These are phyloP conservation scores for Mariannaea sp. DNA, from an alignment of 2,329 filamentous ascomycete species.

Conservation along the genomic window DNA sequence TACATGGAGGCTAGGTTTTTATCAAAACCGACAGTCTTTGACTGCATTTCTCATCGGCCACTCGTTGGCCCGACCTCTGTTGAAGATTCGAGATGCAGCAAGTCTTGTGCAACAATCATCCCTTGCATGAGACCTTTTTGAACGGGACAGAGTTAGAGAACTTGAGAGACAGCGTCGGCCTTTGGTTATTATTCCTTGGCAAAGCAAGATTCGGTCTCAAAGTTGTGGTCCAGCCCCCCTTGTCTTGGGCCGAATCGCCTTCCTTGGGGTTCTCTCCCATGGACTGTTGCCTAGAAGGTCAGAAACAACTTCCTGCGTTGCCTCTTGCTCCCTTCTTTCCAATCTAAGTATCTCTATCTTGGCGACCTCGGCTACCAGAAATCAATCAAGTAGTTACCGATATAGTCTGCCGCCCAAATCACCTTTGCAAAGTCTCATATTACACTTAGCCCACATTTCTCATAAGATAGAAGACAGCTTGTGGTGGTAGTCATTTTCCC, in stretches of 20 bases:
- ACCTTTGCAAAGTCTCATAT: constrained; percentile 25
- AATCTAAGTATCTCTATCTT: background rate
- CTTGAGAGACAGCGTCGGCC: constrained; percentile 17
- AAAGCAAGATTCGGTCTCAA: background rate
- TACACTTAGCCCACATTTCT: constrained; percentile 5
- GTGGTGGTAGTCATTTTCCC: background rate
- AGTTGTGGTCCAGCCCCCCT: background rate
- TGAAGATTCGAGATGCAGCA: constrained; percentile 25
- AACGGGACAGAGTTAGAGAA: constrained; percentile 12
- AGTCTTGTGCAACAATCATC: constrained; percentile 14
- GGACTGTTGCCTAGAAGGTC: background rate
- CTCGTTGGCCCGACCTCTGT: constrained; percentile 15
- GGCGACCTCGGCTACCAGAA: constrained; percentile 17
- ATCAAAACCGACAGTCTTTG: constrained; percentile 3
- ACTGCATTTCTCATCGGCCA: constrained; percentile 14
- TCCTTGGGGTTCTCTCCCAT: background rate
- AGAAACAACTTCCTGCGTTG: background rate
- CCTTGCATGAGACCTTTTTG: constrained; percentile 34
- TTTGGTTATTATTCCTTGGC: constrained; percentile 2
- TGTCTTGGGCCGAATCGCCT: background rate
- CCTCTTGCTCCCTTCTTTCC: background rate
- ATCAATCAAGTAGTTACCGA: constrained; percentile 30
- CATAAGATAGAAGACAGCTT: constrained; percentile 1
- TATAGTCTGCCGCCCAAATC: constrained; percentile 12
- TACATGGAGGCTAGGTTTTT: constrained; percentile 78